A percentile compares a stretch with the other conserved stretches of the same genome.
phyloP scores from a whole-genome alignment of 352 stramenopile genomes.

The Globisporangium canariense region DNA sequence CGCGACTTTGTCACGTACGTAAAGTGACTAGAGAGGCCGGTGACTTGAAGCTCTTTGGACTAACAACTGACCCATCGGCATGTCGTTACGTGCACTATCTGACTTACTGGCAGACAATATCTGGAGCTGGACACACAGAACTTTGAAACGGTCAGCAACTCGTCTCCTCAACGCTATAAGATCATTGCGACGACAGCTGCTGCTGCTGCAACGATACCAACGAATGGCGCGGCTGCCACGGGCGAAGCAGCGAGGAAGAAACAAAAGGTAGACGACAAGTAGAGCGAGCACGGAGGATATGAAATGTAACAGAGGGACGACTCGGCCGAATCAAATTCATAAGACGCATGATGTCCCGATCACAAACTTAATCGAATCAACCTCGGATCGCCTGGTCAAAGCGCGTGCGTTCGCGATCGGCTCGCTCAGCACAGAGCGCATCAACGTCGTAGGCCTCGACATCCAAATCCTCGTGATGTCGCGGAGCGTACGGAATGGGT shows the following conservation, averaged over 20 bases:
- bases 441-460: slow-evolving; percentile 53
- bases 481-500: slow-evolving; percentile 56
- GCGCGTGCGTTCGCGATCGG: slow-evolving; percentile 28
- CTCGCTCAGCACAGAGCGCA: slow-evolving; percentile 36
- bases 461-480: slow-evolving; percentile 22
- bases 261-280: slow-evolving; percentile 24
- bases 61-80: not conserved
- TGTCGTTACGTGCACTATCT: not conserved
- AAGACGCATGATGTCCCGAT: not conserved
- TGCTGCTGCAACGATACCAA: not conserved
- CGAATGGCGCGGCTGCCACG: not conserved
- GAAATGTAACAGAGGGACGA: not conserved
- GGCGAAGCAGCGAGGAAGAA: slow-evolving; percentile 24
- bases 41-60: not conserved
- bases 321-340: not conserved
- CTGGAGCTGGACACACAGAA: slow-evolving; percentile 33
- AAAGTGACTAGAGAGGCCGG: not conserved
- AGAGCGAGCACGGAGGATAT: not conserved
- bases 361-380: not conserved
- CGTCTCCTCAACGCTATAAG: slow-evolving; percentile 25
- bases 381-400: slow-evolving; percentile 21
- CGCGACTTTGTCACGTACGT: slow-evolving; percentile 61
- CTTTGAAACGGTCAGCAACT: slow-evolving; percentile 24
- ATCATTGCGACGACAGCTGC: slow-evolving; percentile 14
- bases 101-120: slow-evolving; percentile 20